Conservation (phyloP, 208 protist species). For the Leishmania major region DNA sequence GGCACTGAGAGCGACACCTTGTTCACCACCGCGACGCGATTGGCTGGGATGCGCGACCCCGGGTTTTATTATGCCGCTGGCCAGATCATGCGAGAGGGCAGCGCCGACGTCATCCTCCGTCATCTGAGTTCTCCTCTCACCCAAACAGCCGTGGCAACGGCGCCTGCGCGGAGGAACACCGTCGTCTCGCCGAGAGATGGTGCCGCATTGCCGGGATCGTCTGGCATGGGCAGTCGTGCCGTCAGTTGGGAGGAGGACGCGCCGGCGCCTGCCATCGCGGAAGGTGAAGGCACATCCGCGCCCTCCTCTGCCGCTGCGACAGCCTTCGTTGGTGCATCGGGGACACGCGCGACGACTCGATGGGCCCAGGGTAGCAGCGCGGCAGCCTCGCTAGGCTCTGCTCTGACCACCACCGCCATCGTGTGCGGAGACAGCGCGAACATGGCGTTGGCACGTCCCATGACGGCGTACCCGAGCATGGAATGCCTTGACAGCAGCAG, state of each 20-base stretch:
- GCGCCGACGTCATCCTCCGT: slow-evolving; percentile 17
- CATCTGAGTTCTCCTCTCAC: neutral
- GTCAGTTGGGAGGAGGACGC: slow-evolving; percentile 26
- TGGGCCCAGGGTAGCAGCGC: neutral
- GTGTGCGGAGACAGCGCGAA: too few relatives aligned
- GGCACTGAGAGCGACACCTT: neutral
- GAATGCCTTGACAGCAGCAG: slow-evolving; percentile 7
- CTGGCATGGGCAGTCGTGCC: slow-evolving; percentile 16
- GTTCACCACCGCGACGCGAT: neutral
- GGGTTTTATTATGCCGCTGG: neutral
- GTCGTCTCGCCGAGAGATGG: neutral
- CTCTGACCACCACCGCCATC: neutral
- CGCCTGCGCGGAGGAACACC: neutral
- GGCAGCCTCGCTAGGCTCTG: neutral
- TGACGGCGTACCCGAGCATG: neutral
- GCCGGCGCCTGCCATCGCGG: slow-evolving; percentile 7
- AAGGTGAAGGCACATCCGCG: slow-evolving; percentile 6
- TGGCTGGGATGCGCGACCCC: neutral
- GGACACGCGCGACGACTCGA: neutral
- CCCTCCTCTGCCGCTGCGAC: slow-evolving; percentile 5
- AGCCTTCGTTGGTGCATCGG: neutral
- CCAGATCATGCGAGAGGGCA: slow-evolving; percentile 3
- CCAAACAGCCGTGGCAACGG: neutral
- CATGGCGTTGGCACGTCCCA: neutral
- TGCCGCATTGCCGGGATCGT: slow-evolving; percentile 3